Percentiles rank a stretch among this genome's conserved stretches.
These are phyloP conservation scores for Macadamia tetraphylla DNA, from an alignment of 164 flowering plant species.

Conservation along the genomic window DNA sequence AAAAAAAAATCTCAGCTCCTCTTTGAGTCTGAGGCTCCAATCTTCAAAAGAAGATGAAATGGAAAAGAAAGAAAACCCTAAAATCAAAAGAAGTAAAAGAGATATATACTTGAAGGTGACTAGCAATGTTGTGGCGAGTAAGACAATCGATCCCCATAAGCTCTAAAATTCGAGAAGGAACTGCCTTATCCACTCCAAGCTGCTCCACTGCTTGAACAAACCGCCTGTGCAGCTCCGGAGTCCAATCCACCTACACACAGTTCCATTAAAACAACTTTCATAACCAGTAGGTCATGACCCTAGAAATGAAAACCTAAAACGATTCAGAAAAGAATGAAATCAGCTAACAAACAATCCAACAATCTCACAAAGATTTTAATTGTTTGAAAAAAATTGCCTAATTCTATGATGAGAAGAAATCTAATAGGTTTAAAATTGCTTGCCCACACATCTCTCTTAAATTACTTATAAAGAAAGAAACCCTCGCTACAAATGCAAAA, in stretches of 20 bases:
- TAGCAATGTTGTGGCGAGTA: constrained; percentile 97
- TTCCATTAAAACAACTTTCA: constrained; percentile 18
- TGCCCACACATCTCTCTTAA: too few relatives aligned
- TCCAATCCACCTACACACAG: constrained; percentile 93
- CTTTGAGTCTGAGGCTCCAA: not conserved
- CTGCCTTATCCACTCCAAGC: constrained; percentile 96
- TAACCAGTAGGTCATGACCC: not conserved
- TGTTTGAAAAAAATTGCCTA: not conserved
- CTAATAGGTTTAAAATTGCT: too few relatives aligned
- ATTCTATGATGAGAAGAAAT: too few relatives aligned
- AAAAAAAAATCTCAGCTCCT: not conserved
- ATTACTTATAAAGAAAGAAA: too few relatives aligned
- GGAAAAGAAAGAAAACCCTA: not conserved
- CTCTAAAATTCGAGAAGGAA: constrained; percentile 93
- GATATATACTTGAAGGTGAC: constrained; percentile 82
- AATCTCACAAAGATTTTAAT: not conserved
- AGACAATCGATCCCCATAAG: constrained; percentile 95
- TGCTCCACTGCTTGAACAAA: constrained; percentile 99
- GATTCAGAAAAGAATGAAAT: too few relatives aligned
- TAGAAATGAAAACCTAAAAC: too few relatives aligned
- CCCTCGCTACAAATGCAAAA: too few relatives aligned
- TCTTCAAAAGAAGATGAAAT: not conserved
- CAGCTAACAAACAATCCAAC: not conserved
- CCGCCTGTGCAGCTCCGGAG: constrained; percentile 85
- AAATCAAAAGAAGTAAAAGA: not conserved